Evolutionary conservation across 176 grass and related monocot genomes (phyloP), one percentile per base, ranked within the genome.

Genomic region (Oryza punctata): DNA sequence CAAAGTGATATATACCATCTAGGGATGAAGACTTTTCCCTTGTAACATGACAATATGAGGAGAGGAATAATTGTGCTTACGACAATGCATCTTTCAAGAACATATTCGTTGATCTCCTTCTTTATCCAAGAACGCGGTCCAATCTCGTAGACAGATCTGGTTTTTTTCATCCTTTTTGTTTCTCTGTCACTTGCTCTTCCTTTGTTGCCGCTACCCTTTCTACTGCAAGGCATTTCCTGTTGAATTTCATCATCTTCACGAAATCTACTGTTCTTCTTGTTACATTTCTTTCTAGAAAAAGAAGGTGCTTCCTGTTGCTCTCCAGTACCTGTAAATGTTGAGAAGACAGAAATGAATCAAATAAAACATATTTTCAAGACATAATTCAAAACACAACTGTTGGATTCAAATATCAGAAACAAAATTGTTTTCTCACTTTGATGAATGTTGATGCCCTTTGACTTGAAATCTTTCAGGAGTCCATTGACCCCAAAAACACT

Each of bases 121-220:
- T 54, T 81, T 88, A 83, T 83, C 73, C 73, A 88, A 54, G 86
- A 50, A 1, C 30, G 67, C 2, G 67, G 41, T 16, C 80, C 86
- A 83, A 65, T 72, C 4, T 88, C 43, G 14, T 54, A 72, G 59
- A 63, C 21, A 49, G 46, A 70, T 37, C 0, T 10, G n/a, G 67
- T 43, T 10, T 7, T 3, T 78, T 43, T 78, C 16, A 1, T 18
- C 2, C 11, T 71, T 3, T 2, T 72, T 16, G 15, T 4, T 54
- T 2, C 38, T 30, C 29, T 14, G 65, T 24, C 63, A 66, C 25
- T 44, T 43, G 54, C 14, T 19, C 4, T 38, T 13, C 10, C 15
- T 3, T 67, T 66, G 12, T 30, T 70, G 33, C 25, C 46, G 21
- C 61, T 32, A 19, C n/a, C 7, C 26, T 69, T 33, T 21, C 30